These are phyloP conservation scores for Botrytis galanthina DNA, from an alignment of 2,329 filamentous ascomycete species.

Conservation along the genomic window DNA sequence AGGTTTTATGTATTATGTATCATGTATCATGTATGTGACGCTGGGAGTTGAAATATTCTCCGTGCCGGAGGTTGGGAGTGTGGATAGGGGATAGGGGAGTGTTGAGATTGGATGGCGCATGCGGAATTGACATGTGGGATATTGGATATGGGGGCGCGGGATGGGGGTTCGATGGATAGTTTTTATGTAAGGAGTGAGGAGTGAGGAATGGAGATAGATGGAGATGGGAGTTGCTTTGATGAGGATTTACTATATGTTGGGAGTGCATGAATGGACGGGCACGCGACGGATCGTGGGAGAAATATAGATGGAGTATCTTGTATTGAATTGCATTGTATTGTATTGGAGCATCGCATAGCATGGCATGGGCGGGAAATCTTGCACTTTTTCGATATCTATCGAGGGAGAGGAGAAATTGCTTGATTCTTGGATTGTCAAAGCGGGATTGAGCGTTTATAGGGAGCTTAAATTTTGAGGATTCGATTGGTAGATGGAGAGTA, in stretches of 20 bases:
- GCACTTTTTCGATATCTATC: neutral
- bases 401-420: neutral
- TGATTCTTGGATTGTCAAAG: neutral
- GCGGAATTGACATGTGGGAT: too few species aligned
- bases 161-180: too few species aligned
- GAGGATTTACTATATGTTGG: neutral
- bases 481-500: neutral
- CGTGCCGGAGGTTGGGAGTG: neutral
- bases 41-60: slow-evolving; percentile 2
- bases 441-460: neutral
- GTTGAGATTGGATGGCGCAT: neutral
- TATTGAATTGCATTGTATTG: neutral
- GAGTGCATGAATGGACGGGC: neutral
- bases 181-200: neutral
- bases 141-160: neutral
- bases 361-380: neutral
- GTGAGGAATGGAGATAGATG: too few species aligned
- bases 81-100: neutral
- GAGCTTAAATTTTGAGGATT: neutral
- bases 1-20: neutral
- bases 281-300: neutral
- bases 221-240: neutral
- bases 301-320: neutral
- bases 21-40: neutral
- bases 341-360: neutral